A percentile compares a stretch with the other conserved stretches of the same genome.
Evolutionary conservation across 352 stramenopile species (phyloP).

Genomic region (Pythium sukuiense): DNA sequence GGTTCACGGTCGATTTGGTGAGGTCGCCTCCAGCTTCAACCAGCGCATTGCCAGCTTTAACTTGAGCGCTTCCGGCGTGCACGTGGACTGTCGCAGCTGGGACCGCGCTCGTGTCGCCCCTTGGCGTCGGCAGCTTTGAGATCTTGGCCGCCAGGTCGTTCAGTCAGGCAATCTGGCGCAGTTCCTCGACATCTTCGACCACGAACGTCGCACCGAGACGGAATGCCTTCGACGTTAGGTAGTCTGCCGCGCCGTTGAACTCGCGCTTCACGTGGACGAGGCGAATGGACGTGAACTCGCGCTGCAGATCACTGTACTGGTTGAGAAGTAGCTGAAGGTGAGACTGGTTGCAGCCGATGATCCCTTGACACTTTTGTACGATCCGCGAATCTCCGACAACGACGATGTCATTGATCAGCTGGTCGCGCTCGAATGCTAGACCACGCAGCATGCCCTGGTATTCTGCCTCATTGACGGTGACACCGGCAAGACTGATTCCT

Average conservation of each 20-base stretch:
- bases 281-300: background rate
- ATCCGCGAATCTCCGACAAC: constrained; percentile 19
- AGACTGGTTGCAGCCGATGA: constrained; percentile 19
- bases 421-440: constrained; percentile 1
- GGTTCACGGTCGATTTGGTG: too few relatives aligned
- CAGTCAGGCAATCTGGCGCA: too few relatives aligned
- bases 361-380: constrained; percentile 9
- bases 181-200: background rate
- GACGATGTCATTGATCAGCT: background rate
- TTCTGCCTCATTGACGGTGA: constrained; percentile 26
- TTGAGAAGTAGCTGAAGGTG: constrained; percentile 10
- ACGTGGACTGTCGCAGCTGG: too few relatives aligned
- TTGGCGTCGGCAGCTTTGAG: too few relatives aligned
- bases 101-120: too few relatives aligned
- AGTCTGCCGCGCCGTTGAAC: constrained; percentile 9
- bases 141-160: too few relatives aligned
- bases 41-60: too few relatives aligned
- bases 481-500: background rate
- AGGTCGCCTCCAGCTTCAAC: too few relatives aligned
- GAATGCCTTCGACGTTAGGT: background rate
- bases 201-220: background rate
- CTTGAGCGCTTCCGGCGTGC: too few relatives aligned
- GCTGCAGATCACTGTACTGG: background rate
- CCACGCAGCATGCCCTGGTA: constrained; percentile 7
- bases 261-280: constrained; percentile 10